These are phyloP conservation scores for Syzygium aromaticum DNA, from an alignment of 345 rosid species.

Conservation along the genomic window DNA sequence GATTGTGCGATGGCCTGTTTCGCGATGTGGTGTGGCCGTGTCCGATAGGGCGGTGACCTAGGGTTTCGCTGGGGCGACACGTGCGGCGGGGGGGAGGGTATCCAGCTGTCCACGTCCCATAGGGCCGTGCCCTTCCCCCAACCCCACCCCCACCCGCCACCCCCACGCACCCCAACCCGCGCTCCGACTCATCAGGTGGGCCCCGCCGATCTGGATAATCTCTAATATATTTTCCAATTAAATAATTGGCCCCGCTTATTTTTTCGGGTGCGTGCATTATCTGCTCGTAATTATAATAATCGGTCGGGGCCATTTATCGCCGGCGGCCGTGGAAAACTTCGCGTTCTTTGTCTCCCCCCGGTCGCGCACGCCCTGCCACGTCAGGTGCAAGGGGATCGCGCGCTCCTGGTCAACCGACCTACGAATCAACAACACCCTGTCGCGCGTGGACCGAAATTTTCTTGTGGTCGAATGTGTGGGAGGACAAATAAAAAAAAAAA, in stretches of 20 bases:
- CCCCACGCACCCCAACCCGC: too few species aligned
- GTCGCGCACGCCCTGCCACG: background rate
- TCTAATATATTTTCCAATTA: background rate
- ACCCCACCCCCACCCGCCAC: too few species aligned
- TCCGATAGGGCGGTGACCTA: constrained; percentile 30
- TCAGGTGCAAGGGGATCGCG: background rate
- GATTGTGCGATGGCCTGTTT: background rate
- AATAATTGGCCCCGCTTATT: too few species aligned
- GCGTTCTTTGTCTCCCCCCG: background rate
- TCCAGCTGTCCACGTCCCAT: constrained; percentile 62
- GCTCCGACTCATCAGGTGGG: background rate
- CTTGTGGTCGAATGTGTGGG: background rate
- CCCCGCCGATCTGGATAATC: background rate
- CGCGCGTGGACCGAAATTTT: background rate
- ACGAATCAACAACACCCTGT: background rate
- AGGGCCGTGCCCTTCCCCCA: constrained; percentile 28
- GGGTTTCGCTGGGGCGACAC: constrained; percentile 59
- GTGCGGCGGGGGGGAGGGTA: constrained; percentile 16
- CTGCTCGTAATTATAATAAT: background rate
- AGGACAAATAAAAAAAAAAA: background rate
- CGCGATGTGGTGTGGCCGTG: constrained; percentile 2
- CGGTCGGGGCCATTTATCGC: background rate
- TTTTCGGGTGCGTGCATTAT: background rate
- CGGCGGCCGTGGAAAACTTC: background rate
- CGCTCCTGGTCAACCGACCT: background rate